A percentile compares a stretch with the other conserved stretches of the same genome.
Conservation (phyloP, 306 rosid species). For the Quillaja saponaria region DNA sequence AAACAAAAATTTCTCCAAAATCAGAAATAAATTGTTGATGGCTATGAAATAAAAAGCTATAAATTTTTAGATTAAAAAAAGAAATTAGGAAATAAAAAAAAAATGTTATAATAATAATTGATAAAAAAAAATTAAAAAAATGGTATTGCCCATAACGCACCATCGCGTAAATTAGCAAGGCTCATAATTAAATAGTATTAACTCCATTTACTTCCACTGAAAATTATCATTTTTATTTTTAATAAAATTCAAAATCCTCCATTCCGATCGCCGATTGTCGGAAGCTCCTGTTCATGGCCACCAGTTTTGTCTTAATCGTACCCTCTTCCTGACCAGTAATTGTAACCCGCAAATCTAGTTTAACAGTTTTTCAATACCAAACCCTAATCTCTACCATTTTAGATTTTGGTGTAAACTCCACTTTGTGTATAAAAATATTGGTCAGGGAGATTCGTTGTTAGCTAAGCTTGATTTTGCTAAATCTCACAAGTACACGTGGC, state of each 20-base stretch:
- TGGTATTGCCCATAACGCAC: neutral
- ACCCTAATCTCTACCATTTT: conserved; percentile 4
- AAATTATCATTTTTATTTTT: neutral
- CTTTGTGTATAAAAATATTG: conserved; percentile 27
- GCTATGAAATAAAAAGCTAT: too few species aligned
- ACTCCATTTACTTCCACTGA: neutral
- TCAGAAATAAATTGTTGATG: too few species aligned
- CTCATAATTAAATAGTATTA: neutral
- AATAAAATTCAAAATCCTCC: neutral
- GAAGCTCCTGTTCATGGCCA: conserved; percentile 43
- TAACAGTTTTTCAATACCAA: conserved; percentile 19
- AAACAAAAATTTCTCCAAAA: too few species aligned
- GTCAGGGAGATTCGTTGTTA: conserved; percentile 50
- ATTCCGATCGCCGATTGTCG: conserved; percentile 53
- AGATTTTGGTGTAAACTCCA: neutral
- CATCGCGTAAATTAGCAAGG: neutral
- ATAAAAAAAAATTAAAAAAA: too few species aligned
- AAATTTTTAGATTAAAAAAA: too few species aligned
- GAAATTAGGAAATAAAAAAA: too few species aligned
- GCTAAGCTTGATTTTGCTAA: conserved; percentile 56
- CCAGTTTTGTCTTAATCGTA: conserved; percentile 25
- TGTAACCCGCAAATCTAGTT: conserved; percentile 19
- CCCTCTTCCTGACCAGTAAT: conserved; percentile 31
- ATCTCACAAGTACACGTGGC: conserved; percentile 70
- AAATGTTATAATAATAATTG: too few species aligned